Evolutionary conservation across 768 basidiomycete genomes (phyloP), one percentile per base, ranked within the genome.

Genomic region (Boletus huronensis): DNA sequence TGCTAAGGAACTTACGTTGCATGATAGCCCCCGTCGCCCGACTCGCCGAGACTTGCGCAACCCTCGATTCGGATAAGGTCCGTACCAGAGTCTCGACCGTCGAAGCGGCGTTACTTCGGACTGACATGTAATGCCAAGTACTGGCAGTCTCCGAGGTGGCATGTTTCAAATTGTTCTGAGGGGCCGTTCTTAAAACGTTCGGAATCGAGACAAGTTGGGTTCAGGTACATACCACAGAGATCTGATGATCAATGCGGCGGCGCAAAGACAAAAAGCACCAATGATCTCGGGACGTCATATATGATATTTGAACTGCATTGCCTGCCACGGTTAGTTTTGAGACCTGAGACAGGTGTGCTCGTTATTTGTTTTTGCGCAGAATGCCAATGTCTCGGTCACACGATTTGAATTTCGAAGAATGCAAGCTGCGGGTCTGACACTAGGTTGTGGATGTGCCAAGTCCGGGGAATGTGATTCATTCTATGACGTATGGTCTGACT

Each of bases 41-140:
- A 25, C 23, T 25, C 23, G n/a, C n/a, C n/a, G 23, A 32, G n/a
- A 5, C 25, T 48, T 41, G 50, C 50, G 54, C 39, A 51, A 42
- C 53, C 53, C 59, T 50, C 50, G 50, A 62, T 40, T 6, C 44
- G 55, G 48, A 41, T 41, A 42, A 49, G 62, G 50, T 62, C 59
- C 63, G 50, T 16, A 5, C 17, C 1, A 9, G 4, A n/a, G 51
- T 50, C 61, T 64, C 34, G 62, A 52, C 48, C 46, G n/a, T 45
- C 45, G 46, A 43, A 31, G 47, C n/a, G n/a, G 19, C 21, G 19
- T 6, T 23, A 38, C 13, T 3, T 19, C 19, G 9, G 25, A 23
- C 5, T 14, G 16, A 36, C 47, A 13, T 32, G n/a, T 32, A 41
- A 40, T 40, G 47, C 16, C 21, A 32, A 23, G 9, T 16, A 13